Base-by-base conservation (phyloP, 2,329 filamentous ascomycete species). In the Dactylellina parvicollis region DNA sequence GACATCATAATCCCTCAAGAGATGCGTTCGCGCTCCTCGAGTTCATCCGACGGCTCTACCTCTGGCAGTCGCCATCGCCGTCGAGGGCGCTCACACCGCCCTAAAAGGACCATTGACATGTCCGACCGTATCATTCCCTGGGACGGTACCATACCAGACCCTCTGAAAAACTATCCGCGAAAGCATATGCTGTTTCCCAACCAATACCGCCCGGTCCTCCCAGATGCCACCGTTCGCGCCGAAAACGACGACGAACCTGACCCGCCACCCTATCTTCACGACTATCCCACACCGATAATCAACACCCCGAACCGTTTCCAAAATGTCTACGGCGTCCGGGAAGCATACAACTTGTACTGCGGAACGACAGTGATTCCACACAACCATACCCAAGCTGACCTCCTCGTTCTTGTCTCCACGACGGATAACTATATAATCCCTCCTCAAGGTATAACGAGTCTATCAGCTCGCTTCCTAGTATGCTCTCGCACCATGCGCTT, bases 291-390 rank as follows among this genome's bases (percentile, higher is more conserved):
- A 24, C 16, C 50, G 1, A 16, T 66, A 9, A n/a, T 46, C 2
- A 44, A 60, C 9, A 22, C 32, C 8, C 34, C 8, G 4, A 2
- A 10, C 0, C 14, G 16, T 0, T 62, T 62, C 10, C 18, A 9
- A 9, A 36, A 24, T 7, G 32, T 52, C 0, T 46, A 52, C 26
- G 14, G 24, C 1, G 28, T 42, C 1, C 3, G 18, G 1, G 42
- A 36, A 1, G 18, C 26, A 0, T 57, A 59, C 36, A 61, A 40
- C 10, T 4, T 18, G 1, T 4, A 54, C 0, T 18, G 46, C 5
- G 60, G 69, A 0, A 66, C 60, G 1, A 56, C 56, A 10, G 60
- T 73, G 7, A 52, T 73, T 1, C 69, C 69, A 1, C 60, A 55
- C 12, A 22, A 22, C 1, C 32, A 59, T 10, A 14, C 40, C 2